These are phyloP conservation scores for Calonectria hawksworthii DNA, from an alignment of 2,329 filamentous ascomycete species.

Conservation along the genomic window DNA sequence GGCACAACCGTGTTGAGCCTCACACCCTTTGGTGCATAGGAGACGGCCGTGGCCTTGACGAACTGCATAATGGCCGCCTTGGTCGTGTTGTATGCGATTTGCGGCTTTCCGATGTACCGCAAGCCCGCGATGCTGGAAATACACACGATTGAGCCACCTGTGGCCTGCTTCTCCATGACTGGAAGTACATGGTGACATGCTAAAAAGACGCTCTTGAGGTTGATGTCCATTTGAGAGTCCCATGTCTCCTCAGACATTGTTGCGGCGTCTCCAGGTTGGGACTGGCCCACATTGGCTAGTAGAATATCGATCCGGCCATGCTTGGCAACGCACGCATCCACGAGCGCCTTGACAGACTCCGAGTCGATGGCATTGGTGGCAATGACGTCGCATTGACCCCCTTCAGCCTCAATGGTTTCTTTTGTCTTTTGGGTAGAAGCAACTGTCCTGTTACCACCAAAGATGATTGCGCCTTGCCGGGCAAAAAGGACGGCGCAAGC, in stretches of 20 bases:
- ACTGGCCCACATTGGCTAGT: slow-evolving; percentile 72
- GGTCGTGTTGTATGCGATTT: slow-evolving; percentile 66
- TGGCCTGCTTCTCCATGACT: slow-evolving; percentile 64
- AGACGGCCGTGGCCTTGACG: slow-evolving; percentile 62
- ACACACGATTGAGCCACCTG: slow-evolving; percentile 60
- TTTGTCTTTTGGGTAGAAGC: slow-evolving; percentile 56
- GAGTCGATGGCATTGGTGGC: slow-evolving; percentile 66
- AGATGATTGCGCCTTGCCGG: slow-evolving; percentile 62
- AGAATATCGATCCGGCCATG: slow-evolving; percentile 72
- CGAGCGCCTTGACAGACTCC: slow-evolving; percentile 63
- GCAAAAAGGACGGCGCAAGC: slow-evolving; percentile 63
- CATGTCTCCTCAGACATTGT: slow-evolving; percentile 63
- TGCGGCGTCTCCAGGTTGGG: slow-evolving; percentile 65
- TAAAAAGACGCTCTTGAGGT: slow-evolving; percentile 69
- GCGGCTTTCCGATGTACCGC: slow-evolving; percentile 62
- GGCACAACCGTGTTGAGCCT: slow-evolving; percentile 69
- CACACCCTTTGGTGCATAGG: slow-evolving; percentile 62
- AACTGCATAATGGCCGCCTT: slow-evolving; percentile 68
- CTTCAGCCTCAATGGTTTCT: slow-evolving; percentile 52
- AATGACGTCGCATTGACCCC: slow-evolving; percentile 56
- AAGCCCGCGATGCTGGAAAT: slow-evolving; percentile 66
- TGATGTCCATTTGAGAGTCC: slow-evolving; percentile 67
- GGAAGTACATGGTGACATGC: slow-evolving; percentile 66
- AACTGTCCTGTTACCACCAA: slow-evolving; percentile 64
- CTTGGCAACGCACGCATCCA: slow-evolving; percentile 64